phyloP scores from a whole-genome alignment of 495 filamentous ascomycete species.

The Monascus purpureus region DNA sequence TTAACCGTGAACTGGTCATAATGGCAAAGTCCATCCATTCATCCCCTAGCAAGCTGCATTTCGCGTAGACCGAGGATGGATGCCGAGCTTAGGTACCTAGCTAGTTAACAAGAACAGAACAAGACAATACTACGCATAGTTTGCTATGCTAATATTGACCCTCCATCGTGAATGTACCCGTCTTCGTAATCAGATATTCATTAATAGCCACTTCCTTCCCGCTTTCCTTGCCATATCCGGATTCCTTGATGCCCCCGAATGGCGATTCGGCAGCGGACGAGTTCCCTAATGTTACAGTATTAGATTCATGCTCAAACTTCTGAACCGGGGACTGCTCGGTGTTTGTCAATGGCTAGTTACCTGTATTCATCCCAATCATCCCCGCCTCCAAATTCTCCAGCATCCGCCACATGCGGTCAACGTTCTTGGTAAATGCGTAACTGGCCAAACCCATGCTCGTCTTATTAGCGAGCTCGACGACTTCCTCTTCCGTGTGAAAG shows the following conservation, averaged over 20 bases:
- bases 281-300: slow-evolving; percentile 24
- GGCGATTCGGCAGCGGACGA: slow-evolving; percentile 55
- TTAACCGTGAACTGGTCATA: too few species aligned
- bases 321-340: background rate
- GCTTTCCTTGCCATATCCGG: slow-evolving; percentile 63
- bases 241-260: slow-evolving; percentile 67
- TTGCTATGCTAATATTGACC: slow-evolving; percentile 37
- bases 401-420: slow-evolving; percentile 57
- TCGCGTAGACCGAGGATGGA: too few species aligned
- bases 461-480: slow-evolving; percentile 44
- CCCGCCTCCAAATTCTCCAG: slow-evolving; percentile 63
- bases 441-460: slow-evolving; percentile 58
- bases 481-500: slow-evolving; percentile 60
- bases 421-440: slow-evolving; percentile 62
- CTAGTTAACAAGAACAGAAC: too few species aligned
- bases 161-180: slow-evolving; percentile 49
- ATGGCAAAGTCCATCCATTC: too few species aligned
- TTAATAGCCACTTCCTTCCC: slow-evolving; percentile 58
- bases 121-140: too few species aligned
- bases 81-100: too few species aligned
- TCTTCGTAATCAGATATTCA: slow-evolving; percentile 62
- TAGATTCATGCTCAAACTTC: background rate
- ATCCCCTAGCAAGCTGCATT: too few species aligned
- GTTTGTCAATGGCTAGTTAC: slow-evolving; percentile 13
- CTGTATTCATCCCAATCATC: slow-evolving; percentile 61